Base-by-base conservation (phyloP, 2,329 filamentous ascomycete genomes). In the Colletotrichum somersetense region DNA sequence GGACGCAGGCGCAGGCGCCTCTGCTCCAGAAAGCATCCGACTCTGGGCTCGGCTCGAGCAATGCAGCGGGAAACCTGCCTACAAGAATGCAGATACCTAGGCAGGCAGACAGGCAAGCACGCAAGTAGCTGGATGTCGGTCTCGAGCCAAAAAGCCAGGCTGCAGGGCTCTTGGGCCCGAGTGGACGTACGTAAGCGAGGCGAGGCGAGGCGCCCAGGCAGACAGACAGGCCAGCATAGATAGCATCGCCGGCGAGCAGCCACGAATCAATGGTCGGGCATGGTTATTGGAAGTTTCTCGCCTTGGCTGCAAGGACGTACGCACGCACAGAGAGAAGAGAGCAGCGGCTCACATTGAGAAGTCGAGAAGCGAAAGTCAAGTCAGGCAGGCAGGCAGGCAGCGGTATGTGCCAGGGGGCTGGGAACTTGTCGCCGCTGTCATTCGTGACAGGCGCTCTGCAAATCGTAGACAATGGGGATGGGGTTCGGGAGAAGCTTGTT, bases 391-490 rank as follows among this genome's bases (percentile, higher is more conserved):
- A n/a, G n/a, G n/a, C n/a, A 38, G 50, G 57, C 23, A 50, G 30
- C 14, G 11, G 42, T 57, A 38, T 42, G 48, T 18, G 40, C 16
- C 48, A 58, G 35, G 48, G n/a, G 38, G 52, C 48, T 59, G 23
- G 63, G 16, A 40, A 44, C 40, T 53, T 57, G 63, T 62, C 46
- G 53, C 69, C 46, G 53, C 69, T 72, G 66, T 69, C 69, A 72
- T 69, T 61, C 59, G 63, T 64, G 66, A 64, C 65, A 69, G 26
- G 59, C 58, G 46, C 30, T 68, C 44, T 68, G 58, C 46, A 71
- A 48, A 57, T 56, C 33, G 55, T 42, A 61, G 30, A 30, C 30
- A 30, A 73, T 65, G 48, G 55, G 46, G 64, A 62, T 23, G 23
- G 33, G 33, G 53, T 46, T 44, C 53, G 66, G 66, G 23, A n/a